Evolutionary conservation across 768 basidiomycete genomes (phyloP), one percentile per base, ranked within the genome.

Genomic region (Hericium rajendrae): DNA sequence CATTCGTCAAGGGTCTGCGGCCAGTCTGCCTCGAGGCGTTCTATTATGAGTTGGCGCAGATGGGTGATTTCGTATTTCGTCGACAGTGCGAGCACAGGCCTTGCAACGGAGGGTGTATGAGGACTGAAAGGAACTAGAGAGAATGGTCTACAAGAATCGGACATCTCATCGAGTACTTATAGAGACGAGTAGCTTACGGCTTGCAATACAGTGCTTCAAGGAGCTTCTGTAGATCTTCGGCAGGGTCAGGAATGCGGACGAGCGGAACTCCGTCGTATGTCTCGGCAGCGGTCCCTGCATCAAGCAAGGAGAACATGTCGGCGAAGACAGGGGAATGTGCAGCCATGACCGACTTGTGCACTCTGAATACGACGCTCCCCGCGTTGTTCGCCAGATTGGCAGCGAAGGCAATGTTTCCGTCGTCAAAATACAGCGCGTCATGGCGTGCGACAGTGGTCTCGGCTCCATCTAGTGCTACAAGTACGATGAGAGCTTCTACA

Each of bases 1-100:
- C 66, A 67, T 55, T 69, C 64, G 11, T 62, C 64, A 58, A 69
- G 66, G 22, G 68, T 67, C 52, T 64, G 66, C 9, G 60, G 64
- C 43, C 43, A 67, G 67, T 2, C 68, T 66, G 38, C 65, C 65
- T 60, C 67, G 67, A 3, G 68, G 65, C 13, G 65, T 59, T n/a
- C 66, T 65, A 2, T 66, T 66, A 51, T 16, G 54, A 18, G 38
- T 13, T 58, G 20, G 40, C 53, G 49, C 40, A 22, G 52, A 46
- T 24, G 32, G 39, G 13, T 16, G 67, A 51, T 69, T 66, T 51
- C 68, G 68, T 22, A 70, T 58, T 54, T 46, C 2, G n/a, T 20
- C n/a, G 43, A n/a, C 13, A n/a, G 9, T 8, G n/a, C n/a, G 43
- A 46, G 43, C n/a, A 46, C n/a, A 46, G 43, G 43, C 20, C 18